Base-by-base conservation (phyloP, 306 rosid species). In the Cicer chorassanicum region DNA sequence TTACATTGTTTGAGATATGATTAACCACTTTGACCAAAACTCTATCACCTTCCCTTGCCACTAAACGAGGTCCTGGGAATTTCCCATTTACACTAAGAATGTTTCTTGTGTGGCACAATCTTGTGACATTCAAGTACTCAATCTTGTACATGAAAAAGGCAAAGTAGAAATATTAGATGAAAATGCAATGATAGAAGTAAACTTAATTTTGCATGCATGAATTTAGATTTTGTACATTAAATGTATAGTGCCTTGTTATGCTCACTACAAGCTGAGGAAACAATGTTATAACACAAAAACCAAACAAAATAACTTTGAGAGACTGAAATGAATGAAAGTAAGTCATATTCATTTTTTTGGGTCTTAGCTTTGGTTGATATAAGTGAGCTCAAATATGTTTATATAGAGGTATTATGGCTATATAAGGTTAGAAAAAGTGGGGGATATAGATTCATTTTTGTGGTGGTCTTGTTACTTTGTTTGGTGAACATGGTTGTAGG, bases 31-130 rank as follows among this genome's bases (percentile, higher is more conserved):
- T 91, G 40, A 93, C 50, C 41, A 79, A 43, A 11, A 93, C 91
- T 53, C 78, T 82, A 56, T 93, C 98, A 11, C 92, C 98, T 84
- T 93, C 97, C 60, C 98, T 88, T 19, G 97, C 96, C 34, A 88
- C 78, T 41, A 93, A 67, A 15, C 63, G 83, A 45, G 92, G 97
- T 45, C 98, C 97, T 10, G 98, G 97, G 11, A 91, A 88, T 76
- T 83, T 78, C 1, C 84, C 85, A 18, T 93, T 93, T 36, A 93
- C 97, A 29, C 87, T 89, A 36, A 89, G 2, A 69, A 93, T 46
- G 73, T 64, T 87, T 78, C 92, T 91, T 42, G 91, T 84, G 81
- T 89, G 92, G 56, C 98, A 86, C 68, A 93, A 61, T 71, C 92
- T 91, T 7, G 95, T 83, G n/a, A 83, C 87, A 38, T 83, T 90